Percentiles rank a stretch among this genome's conserved stretches.
phyloP scores from a whole-genome alignment of 192 early-diverging fungal species.

The Coemansia guatemalensis region DNA sequence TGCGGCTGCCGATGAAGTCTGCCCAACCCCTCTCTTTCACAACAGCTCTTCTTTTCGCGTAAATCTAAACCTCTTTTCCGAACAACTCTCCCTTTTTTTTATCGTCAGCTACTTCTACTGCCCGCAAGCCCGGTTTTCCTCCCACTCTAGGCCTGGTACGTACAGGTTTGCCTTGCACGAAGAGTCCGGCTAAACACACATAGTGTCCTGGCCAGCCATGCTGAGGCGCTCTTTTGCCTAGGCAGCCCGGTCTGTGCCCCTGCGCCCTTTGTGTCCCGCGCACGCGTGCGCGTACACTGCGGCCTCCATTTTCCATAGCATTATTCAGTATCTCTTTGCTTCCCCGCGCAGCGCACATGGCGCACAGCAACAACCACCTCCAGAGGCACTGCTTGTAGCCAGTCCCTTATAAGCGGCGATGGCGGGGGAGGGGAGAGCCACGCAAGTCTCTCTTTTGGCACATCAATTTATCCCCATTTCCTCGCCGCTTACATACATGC shows the following conservation, averaged over 20 bases:
- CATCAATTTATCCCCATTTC: not conserved
- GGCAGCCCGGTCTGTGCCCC: too few relatives aligned
- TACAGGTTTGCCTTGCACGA: not conserved
- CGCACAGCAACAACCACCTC: too few relatives aligned
- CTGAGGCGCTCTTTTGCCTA: not conserved
- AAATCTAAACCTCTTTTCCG: not conserved
- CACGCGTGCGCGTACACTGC: not conserved
- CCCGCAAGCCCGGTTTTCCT: not conserved
- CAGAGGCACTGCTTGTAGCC: not conserved
- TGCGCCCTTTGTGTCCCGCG: not conserved
- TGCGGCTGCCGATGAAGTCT: not conserved
- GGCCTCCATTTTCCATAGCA: not conserved
- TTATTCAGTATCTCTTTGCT: not conserved
- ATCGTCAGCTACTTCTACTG: not conserved
- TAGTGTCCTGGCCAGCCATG: not conserved
- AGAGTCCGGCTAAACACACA: not conserved
- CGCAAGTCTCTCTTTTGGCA: not conserved
- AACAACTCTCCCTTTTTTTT: not conserved
- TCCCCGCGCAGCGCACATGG: not conserved
- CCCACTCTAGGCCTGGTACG: not conserved
- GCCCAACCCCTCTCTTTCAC: not conserved
- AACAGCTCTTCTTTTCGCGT: conserved; percentile 2
- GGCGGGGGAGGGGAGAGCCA: not conserved
- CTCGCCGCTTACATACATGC: not conserved
- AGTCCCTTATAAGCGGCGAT: not conserved